Evolutionary conservation across 2,329 filamentous ascomycete species (phyloP).

Genomic region (Penicillium sp.): DNA sequence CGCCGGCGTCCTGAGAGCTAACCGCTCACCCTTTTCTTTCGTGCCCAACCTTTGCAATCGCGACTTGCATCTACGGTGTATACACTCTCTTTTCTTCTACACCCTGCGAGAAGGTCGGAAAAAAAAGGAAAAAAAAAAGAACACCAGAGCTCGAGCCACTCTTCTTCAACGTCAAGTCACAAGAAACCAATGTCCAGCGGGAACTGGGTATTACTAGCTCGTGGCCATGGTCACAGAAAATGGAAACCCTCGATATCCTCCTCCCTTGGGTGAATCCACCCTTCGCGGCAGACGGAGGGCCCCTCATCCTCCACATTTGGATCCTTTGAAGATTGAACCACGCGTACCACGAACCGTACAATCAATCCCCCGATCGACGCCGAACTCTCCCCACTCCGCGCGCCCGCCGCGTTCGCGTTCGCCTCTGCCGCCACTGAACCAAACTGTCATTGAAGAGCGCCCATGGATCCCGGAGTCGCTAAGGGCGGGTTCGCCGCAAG

Average conservation of each 20-base stretch:
- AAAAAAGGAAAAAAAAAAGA: neutral
- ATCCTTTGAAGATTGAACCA: conserved; percentile 30
- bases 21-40: conserved; percentile 6
- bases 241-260: conserved; percentile 35
- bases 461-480: conserved; percentile 18
- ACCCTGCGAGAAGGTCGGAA: neutral
- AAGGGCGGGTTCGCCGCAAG: conserved; percentile 17
- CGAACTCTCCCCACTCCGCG: conserved; percentile 19
- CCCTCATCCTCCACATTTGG: conserved; percentile 28
- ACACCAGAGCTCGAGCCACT: conserved; percentile 4
- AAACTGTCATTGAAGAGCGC: conserved; percentile 9
- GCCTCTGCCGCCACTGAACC: conserved; percentile 15
- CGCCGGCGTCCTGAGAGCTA: conserved; percentile 4
- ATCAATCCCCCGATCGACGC: conserved; percentile 16
- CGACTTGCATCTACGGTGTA: neutral
- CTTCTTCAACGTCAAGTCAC: conserved; percentile 8
- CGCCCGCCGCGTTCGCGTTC: conserved; percentile 21
- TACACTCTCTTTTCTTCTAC: neutral
- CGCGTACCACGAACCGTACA: conserved; percentile 20
- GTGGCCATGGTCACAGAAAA: conserved; percentile 46
- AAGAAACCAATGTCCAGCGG: conserved; percentile 41
- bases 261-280: conserved; percentile 30
- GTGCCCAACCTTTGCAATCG: neutral
- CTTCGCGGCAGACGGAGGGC: conserved; percentile 29
- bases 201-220: conserved; percentile 31